phyloP scores from a whole-genome alignment of 2,329 filamentous ascomycete genomes.

The Beauveria bassiana region DNA sequence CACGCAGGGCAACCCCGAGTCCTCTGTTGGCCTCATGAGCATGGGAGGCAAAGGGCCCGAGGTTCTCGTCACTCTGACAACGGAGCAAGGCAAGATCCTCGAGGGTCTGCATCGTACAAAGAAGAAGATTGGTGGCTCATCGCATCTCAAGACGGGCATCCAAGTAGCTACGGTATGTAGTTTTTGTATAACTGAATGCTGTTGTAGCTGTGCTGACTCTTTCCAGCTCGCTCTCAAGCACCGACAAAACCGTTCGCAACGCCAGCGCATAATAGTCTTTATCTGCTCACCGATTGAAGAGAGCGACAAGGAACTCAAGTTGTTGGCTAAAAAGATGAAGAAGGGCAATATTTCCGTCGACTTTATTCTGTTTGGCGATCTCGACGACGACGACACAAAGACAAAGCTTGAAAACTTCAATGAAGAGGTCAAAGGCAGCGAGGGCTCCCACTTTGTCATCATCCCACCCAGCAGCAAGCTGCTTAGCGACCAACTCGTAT shows the following conservation, averaged over 20 bases:
- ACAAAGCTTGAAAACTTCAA: conserved; percentile 94
- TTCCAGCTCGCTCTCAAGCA: conserved; percentile 87
- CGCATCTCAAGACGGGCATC: conserved; percentile 86
- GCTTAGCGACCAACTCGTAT: conserved; percentile 83
- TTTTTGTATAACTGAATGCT: background rate
- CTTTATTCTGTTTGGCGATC: conserved; percentile 89
- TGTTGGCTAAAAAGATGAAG: conserved; percentile 97
- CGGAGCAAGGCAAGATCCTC: conserved; percentile 91
- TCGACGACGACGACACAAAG: conserved; percentile 78
- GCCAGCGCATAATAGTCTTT: conserved; percentile 94
- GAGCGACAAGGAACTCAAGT: conserved; percentile 78
- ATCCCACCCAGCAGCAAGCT: conserved; percentile 87
- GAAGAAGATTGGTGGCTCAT: conserved; percentile 82
- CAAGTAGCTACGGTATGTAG: conserved; percentile 81
- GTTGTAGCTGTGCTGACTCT: conserved; percentile 60
- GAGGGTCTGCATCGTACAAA: conserved; percentile 84
- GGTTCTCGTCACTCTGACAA: conserved; percentile 91
- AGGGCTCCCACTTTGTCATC: conserved; percentile 84
- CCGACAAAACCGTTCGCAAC: conserved; percentile 93
- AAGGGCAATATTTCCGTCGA: conserved; percentile 93
- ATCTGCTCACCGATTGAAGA: conserved; percentile 89
- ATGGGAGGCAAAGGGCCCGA: conserved; percentile 98
- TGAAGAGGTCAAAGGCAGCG: conserved; percentile 81
- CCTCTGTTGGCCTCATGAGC: conserved; percentile 94
- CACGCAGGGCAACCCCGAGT: conserved; percentile 91